Evolutionary conservation across 2,329 filamentous ascomycete species (phyloP), one percentile per base, ranked within the genome.

Genomic region (Hymenoscyphus scutula): DNA sequence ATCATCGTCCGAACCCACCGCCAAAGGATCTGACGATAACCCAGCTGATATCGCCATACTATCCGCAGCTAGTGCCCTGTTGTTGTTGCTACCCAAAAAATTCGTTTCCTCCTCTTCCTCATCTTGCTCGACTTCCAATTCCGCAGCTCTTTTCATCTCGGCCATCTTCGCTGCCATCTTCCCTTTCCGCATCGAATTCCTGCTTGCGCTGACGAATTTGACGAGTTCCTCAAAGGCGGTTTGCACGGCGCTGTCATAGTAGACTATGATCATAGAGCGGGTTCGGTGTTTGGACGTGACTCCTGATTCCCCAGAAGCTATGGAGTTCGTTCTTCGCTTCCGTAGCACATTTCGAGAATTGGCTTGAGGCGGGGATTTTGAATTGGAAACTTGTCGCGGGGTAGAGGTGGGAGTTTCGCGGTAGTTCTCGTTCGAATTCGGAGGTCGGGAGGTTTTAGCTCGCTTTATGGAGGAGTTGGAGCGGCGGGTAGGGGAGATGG

Each of bases 201-300:
- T 82, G 57, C 89, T 90, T 1, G 86, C 85, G 5, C 90, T 91
- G 38, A 97, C 87, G 61, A 90, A 89, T 65, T 91, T 88, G 62
- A 97, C 92, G 57, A 97, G 78, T 61, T 89, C 82, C 70, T 96
- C 92, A 67, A 97, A 92, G 45, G 89, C 86, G 58, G 86, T 86
- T 73, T 97, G 92, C 3, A 96, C 88, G 65, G 91, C 88, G 68
- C 89, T 91, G 73, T 97, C 93, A 74, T 97, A 97, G 76, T 92
- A 93, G n/a, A 97, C 90, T 48, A 95, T 88, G 55, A 94, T 88
- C 81, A 91, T 89, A 62, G 83, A 88, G 67, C 89, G 85, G 3
- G 86, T 87, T 60, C 90, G 86, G 73, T 89, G 89, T 65, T 74
- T 74, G 8, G 72, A 69, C 8, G 61, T 64, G 19, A 65, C n/a